Conservation (phyloP, 2,329 filamentous ascomycete genomes). For the Cephalotrichum gorgonifer region DNA sequence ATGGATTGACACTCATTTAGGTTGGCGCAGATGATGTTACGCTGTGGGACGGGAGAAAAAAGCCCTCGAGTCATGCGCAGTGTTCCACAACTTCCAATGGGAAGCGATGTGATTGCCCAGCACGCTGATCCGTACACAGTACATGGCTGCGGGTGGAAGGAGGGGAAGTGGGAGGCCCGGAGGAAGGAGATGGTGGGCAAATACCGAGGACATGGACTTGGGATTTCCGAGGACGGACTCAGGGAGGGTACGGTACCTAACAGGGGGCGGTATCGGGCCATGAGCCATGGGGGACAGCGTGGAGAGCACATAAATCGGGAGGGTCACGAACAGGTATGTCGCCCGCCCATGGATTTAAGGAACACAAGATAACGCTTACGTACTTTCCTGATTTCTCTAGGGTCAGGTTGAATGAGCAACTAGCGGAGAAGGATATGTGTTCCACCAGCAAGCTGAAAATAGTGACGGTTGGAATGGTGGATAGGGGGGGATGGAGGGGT, state of each 20-base stretch:
- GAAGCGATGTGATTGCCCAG: not conserved
- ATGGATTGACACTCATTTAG: not conserved
- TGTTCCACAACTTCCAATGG: constrained; percentile 7
- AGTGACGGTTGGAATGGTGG: no score
- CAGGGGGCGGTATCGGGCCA: not conserved
- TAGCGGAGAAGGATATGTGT: no score
- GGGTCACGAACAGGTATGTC: not conserved
- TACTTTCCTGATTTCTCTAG: not conserved
- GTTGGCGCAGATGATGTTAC: not conserved
- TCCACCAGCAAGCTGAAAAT: no score
- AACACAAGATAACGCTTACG: not conserved
- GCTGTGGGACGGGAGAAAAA: not conserved
- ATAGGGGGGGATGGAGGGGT: no score
- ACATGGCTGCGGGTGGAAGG: not conserved
- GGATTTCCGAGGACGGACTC: constrained; percentile 2
- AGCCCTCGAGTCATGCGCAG: not conserved
- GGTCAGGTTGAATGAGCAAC: no score
- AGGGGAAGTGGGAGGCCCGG: not conserved
- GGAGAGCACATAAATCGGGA: not conserved
- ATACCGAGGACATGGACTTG: constrained; percentile 10
- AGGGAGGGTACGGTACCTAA: not conserved
- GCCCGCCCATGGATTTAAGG: not conserved
- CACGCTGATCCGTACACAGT: not conserved
- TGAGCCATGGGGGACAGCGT: not conserved
- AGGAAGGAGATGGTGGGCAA: not conserved